Base-by-base conservation (phyloP, 768 basidiomycete genomes). In the Kwoniella dendrophila region DNA sequence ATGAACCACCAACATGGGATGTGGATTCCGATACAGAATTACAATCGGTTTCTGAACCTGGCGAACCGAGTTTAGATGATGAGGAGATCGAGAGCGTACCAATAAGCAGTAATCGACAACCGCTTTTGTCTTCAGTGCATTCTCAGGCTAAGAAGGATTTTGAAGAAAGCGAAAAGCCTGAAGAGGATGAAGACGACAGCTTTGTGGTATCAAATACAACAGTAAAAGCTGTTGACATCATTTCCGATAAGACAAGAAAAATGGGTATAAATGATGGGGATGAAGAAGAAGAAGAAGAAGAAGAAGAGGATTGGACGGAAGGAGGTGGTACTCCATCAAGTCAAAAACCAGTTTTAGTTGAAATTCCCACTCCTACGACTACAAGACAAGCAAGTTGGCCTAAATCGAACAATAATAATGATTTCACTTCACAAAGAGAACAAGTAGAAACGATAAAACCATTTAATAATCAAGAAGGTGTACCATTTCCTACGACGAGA, bases 1-100 rank as follows among this genome's bases (percentile, higher is more conserved):
- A 93, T 40, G 90, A 92, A 66, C 90, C 89, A 0, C 92, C 92
- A 1, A 84, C 83, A 4, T 96, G 92, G 92, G 70, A 73, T 14
- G 73, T 77, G 16, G 70, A 75, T 84, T 90, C 90, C 60, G 78
- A 79, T 48, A 86, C 89, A 81, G 90, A 87, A 0, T 79, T 93
- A 22, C 88, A 91, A 72, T 90, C 88, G 4, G 86, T 95, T 24
- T 92, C 90, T 8, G 85, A 86, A 51, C 70, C 79, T 49, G 80
- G 73, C 4, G 82, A 65, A 41, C 47, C 56, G 12, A 38, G 44
- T 58, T 36, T 58, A 22, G 56, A 58, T 20, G 56, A 58, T 34
- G 56, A 58, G 30, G 56, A 58, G 22, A 58, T 58, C n/a, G 56
- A 38, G 2, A 22, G 22, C 30, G 47, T 58, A 5, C 45, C 56